A percentile compares a stretch with the other conserved stretches of the same genome.
phyloP scores from a whole-genome alignment of 805 yeast genomes.

The Starmerella stigmatis region DNA sequence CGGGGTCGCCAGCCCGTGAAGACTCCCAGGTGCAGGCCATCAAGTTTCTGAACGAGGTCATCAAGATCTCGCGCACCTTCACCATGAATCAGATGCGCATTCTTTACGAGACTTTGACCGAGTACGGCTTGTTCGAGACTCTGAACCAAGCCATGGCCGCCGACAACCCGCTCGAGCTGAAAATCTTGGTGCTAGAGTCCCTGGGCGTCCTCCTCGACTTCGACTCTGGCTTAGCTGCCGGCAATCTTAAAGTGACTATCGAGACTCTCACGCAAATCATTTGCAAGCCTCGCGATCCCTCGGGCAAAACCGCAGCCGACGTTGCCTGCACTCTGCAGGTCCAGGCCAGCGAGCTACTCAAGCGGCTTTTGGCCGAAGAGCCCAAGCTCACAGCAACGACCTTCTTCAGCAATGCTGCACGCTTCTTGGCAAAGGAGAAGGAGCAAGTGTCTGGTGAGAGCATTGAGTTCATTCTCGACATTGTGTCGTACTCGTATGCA shows the following conservation, averaged over 20 bases:
- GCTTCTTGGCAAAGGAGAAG: not conserved
- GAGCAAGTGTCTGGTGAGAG: not conserved
- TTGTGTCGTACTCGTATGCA: conserved; percentile 3
- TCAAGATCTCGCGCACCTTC: conserved; percentile 57
- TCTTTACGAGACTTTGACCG: conserved; percentile 54
- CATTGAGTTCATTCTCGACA: conserved; percentile 3
- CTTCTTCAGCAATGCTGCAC: not conserved
- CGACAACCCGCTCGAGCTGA: conserved; percentile 33
- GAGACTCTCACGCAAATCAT: not conserved
- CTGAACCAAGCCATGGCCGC: conserved; percentile 61
- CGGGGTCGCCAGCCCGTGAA: no score
- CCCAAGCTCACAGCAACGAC: not conserved
- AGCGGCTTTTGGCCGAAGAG: conserved; percentile 3
- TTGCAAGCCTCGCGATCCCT: not conserved
- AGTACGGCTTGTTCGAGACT: conserved; percentile 58
- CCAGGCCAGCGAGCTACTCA: conserved; percentile 10
- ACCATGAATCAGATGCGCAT: conserved; percentile 51
- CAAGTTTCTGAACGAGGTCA: conserved; percentile 67
- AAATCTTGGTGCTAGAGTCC: conserved; percentile 64
- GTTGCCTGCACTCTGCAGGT: conserved; percentile 7
- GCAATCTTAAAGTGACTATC: not conserved
- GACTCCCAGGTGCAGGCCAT: no score
- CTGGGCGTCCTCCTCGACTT: conserved; percentile 8
- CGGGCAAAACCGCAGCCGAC: not conserved
- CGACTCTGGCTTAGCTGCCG: conserved; percentile 5